Base-by-base conservation (phyloP, 352 stramenopile genomes). In the Pythium aquatile region DNA sequence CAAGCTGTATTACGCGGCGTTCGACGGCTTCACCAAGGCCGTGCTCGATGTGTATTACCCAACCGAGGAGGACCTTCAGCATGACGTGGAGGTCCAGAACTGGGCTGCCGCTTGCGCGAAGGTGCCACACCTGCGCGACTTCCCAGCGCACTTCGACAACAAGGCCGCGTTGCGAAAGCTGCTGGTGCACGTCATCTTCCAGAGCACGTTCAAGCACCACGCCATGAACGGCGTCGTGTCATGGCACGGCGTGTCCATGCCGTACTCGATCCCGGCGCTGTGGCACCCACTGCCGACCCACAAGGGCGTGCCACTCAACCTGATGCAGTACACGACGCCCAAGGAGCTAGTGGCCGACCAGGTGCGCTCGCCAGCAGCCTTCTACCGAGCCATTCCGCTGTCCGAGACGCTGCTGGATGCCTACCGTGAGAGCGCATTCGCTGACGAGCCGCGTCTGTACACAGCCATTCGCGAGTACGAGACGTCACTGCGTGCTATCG, bases 41-140 rank as follows among this genome's bases (percentile, higher is more conserved):
- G 78, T 71, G 14, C 60, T 80, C 5, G 61, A 63, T 33, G 63
- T 69, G 24, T 83, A 69, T 37, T 80, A 83, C 65, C 20, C 28
- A 0, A 58, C 66, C 30, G 71, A 83, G 40, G 58, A 52, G 0
- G 73, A 62, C 0, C 59, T 83, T 1, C 35, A n/a, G 24, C n/a
- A 28, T 6, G 75, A 83, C 57, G 55, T 69, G 5, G 75, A 80
- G 62, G 62, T 83, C 46, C 58, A 64, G 20, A 52, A 61, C 47
- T 65, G 58, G 55, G 65, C 65, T 33, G 46, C 53, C 0, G 46
- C n/a, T 5, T 58, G 48, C 14, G 49, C 48, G 7, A n/a, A n/a
- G 10, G 48, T 65, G 40, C 49, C 56, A 8, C 56, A 70, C 32
- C 13, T 64, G 24, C 40, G 39, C 35, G 54, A 56, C 6, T 72